Percentiles rank a stretch among this genome's conserved stretches.
Conservation (phyloP, 179 eudicot species). For the Corrigiola litoralis region DNA sequence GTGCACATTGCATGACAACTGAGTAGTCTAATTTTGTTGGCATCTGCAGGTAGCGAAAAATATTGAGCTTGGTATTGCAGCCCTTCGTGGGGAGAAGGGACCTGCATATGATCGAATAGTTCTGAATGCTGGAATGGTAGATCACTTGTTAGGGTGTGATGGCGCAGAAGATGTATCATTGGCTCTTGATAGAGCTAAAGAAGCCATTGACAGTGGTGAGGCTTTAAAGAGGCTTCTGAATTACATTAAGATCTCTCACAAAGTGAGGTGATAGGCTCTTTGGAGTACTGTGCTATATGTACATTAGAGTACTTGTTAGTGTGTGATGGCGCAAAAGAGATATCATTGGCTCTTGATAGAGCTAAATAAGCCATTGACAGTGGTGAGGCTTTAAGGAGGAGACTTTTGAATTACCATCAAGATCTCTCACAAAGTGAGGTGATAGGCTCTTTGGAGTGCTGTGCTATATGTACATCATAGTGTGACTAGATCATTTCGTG, state of each 20-base stretch:
- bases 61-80: constrained; percentile 86
- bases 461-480: not conserved
- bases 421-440: constrained; percentile 53
- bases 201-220: constrained; percentile 88
- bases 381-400: not conserved
- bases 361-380: not conserved
- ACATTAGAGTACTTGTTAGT: too few species aligned
- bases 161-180: constrained; percentile 72
- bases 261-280: constrained; percentile 26
- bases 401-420: not conserved
- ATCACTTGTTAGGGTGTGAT: constrained; percentile 88
- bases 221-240: constrained; percentile 67
- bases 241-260: constrained; percentile 72
- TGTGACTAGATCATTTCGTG: too few species aligned
- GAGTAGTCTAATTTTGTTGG: not conserved
- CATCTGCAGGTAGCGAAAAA: constrained; percentile 65
- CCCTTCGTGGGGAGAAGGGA: constrained; percentile 85
- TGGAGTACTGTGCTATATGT: not conserved
- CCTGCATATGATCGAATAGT: constrained; percentile 89
- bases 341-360: too few species aligned
- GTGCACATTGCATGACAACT: not conserved
- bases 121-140: constrained; percentile 81
- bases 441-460: not conserved
- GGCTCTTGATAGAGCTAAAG: constrained; percentile 84
- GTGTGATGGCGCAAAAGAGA: too few species aligned